A percentile compares a stretch with the other conserved stretches of the same genome.
phyloP scores from a whole-genome alignment of 1,284 basidiomycete species.

The Tilletia horrida region DNA sequence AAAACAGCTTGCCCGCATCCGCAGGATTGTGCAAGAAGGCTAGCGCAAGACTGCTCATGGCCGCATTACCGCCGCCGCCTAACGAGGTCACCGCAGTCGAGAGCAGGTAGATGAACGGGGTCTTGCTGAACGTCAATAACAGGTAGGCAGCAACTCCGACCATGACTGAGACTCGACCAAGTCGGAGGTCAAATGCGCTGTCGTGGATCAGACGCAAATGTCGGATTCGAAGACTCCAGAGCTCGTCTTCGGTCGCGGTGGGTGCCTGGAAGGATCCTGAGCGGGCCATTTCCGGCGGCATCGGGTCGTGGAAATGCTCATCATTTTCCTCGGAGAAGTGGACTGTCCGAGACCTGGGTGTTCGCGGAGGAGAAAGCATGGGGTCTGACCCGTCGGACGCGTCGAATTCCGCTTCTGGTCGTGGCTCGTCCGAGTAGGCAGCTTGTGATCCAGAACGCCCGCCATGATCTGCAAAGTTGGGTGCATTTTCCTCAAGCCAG shows the following conservation, averaged over 20 bases:
- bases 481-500: neutral
- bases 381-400: conserved; percentile 22
- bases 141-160: conserved; percentile 27
- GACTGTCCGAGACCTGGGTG: neutral
- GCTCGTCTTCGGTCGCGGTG: conserved; percentile 35
- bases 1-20: conserved; percentile 52
- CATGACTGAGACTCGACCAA: conserved; percentile 27
- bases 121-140: conserved; percentile 28
- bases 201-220: conserved; percentile 52
- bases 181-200: conserved; percentile 43
- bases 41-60: conserved; percentile 50
- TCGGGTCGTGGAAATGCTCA: conserved; percentile 14
- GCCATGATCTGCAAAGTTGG: neutral
- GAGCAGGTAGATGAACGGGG: conserved; percentile 29
- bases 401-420: conserved; percentile 16
- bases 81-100: conserved; percentile 34
- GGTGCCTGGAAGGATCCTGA: neutral
- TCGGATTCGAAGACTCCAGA: conserved; percentile 47
- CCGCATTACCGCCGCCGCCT: conserved; percentile 44
- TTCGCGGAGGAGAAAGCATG: neutral
- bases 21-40: conserved; percentile 41
- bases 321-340: conserved; percentile 13
- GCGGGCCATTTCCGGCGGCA: conserved; percentile 9
- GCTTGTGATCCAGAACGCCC: neutral
- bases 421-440: conserved; percentile 7